Base-by-base conservation (phyloP, 2,329 filamentous ascomycete species). In the Fusarium hainanense region DNA sequence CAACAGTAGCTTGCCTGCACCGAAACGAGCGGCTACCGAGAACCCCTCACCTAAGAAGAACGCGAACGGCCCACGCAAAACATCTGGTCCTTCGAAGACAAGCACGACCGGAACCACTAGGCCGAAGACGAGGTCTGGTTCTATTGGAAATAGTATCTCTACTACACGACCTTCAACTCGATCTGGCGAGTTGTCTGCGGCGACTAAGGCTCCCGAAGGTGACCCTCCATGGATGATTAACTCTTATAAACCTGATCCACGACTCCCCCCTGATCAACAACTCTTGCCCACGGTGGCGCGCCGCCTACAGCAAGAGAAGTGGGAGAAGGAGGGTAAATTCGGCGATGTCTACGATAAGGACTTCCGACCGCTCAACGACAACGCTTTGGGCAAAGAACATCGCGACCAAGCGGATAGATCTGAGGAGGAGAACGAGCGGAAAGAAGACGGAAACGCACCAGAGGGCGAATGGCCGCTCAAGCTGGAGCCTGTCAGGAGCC, bases 201-300 rank as follows among this genome's bases (percentile, higher is more conserved):
- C 74, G 79, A 76, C 79, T 85, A 88, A 93, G 76, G 88, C 90
- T 43, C 94, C 94, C 1, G 96, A 98, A 83, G 96, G 96, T 21
- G 95, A 98, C 56, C 94, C 96, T 12, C 96, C 96, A 54, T 99
- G 96, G 96, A 88, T 98, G 81, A 88, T 96, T 47, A 93, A 92
- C 23, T 93, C 97, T 81, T 99, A 98, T 80, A 97, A 97, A 76
- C 96, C 96, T 1, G 96, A 99, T 77, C 96, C 96, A 30, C 91
- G 94, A 65, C 84, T 99, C 34, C 96, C 96, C 8, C 96, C 94
- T 0, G 96, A 99, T 67, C 93, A 99, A 79, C 96, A 99, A 77
- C 90, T 99, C 55, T 88, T 99, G 13, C 96, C 96, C 1, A 98
- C 96, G 0, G 94, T 98, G 68, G 96, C 96, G 14, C 93, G 92